Percentiles rank a stretch among this genome's conserved stretches.
Evolutionary conservation across 441 rosid genomes (phyloP).

Genomic region (Brassica balearica): DNA sequence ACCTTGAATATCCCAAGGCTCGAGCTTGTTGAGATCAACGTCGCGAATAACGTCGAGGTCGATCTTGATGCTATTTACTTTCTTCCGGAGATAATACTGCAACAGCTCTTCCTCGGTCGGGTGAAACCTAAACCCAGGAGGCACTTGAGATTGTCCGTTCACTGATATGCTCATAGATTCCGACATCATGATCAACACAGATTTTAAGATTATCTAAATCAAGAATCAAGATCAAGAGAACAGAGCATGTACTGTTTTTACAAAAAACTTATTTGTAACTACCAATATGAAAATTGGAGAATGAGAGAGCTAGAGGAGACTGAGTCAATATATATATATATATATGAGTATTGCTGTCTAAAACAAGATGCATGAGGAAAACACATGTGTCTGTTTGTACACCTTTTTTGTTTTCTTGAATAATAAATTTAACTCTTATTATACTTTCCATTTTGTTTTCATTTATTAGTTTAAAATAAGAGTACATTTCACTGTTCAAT

Average conservation of each 20-base stretch:
- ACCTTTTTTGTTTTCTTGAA: conserved; percentile 20
- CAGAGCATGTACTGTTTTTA: conserved; percentile 19
- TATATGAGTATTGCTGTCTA: conserved; percentile 37
- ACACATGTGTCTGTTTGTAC: conserved; percentile 39
- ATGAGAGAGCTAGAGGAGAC: conserved; percentile 44
- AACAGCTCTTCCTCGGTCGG: conserved; percentile 82
- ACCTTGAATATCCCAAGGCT: conserved; percentile 89
- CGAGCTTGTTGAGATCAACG: conserved; percentile 80
- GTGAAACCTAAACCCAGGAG: conserved; percentile 79
- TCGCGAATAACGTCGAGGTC: conserved; percentile 75
- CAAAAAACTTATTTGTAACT: conserved; percentile 21
- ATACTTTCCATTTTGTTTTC: conserved; percentile 21
- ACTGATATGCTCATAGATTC: conserved; percentile 73
- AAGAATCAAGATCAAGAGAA: conserved; percentile 29
- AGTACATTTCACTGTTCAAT: conserved; percentile 19
- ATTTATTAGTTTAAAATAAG: conserved; percentile 13
- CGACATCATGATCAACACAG: conserved; percentile 40
- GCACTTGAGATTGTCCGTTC: conserved; percentile 79
- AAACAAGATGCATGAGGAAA: conserved; percentile 42
- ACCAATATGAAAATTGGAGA: conserved; percentile 32
- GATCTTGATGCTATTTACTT: conserved; percentile 62
- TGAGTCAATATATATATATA: conserved; percentile 43
- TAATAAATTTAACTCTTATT: conserved; percentile 19
- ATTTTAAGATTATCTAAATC: conserved; percentile 4
- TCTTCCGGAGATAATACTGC: conserved; percentile 72